These are phyloP conservation scores for Aspergillus sp. DNA, from an alignment of 2,329 filamentous ascomycete genomes.

Conservation along the genomic window DNA sequence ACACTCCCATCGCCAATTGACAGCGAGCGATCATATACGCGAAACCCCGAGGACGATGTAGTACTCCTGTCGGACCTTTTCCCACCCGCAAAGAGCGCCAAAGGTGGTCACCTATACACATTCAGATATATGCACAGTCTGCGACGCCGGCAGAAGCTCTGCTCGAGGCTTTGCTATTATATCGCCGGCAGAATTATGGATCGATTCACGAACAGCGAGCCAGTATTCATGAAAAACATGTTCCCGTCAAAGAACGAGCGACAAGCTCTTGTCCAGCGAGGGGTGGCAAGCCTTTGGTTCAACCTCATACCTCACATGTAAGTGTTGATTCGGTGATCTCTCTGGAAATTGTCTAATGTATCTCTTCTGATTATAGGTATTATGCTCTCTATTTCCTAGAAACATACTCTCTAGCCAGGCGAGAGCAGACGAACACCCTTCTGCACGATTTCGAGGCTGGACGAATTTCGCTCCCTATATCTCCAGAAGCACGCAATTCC, in stretches of 20 bases:
- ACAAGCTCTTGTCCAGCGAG: conserved; percentile 28
- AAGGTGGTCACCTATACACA: conserved; percentile 34
- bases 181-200: conserved; percentile 39
- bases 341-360: background rate
- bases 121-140: conserved; percentile 37
- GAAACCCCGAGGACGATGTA: conserved; percentile 39
- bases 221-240: conserved; percentile 23
- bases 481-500: conserved; percentile 25
- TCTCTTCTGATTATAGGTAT: conserved; percentile 23
- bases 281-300: conserved; percentile 30
- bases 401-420: conserved; percentile 32
- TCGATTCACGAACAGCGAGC: conserved; percentile 30
- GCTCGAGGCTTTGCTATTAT: conserved; percentile 35
- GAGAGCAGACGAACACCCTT: conserved; percentile 32
- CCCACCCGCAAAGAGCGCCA: conserved; percentile 31
- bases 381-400: conserved; percentile 39
- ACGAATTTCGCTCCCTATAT: conserved; percentile 31
- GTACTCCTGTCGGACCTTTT: conserved; percentile 41
- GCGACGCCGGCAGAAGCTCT: conserved; percentile 33
- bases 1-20: conserved; percentile 37
- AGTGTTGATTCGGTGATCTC: conserved; percentile 5
- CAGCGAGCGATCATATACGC: conserved; percentile 31
- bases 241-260: conserved; percentile 31
- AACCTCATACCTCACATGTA: conserved; percentile 39
- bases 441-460: conserved; percentile 35